Evolutionary conservation across 805 yeast genomes (phyloP).

Genomic region (Komagataella ulmi): DNA sequence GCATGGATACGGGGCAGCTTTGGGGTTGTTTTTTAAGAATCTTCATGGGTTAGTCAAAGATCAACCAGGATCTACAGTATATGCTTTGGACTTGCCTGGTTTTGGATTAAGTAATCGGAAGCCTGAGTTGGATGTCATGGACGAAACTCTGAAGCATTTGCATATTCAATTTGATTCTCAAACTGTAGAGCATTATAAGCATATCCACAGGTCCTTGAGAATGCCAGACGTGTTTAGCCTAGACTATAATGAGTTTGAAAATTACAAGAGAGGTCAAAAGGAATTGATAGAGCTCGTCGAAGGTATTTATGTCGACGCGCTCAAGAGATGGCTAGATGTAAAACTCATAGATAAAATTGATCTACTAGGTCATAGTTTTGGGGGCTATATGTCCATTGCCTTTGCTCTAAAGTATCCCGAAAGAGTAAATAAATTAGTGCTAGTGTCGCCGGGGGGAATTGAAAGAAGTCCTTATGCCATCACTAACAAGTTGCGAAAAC

Average conservation of each 20-base stretch:
- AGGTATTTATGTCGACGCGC: conserved; percentile 37
- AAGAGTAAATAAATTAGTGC: conserved; percentile 35
- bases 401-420: conserved; percentile 49
- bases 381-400: conserved; percentile 59
- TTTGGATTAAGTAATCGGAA: conserved; percentile 38
- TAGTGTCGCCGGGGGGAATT: conserved; percentile 70
- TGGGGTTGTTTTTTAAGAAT: conserved; percentile 44
- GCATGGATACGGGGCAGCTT: conserved; percentile 45
- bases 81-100: conserved; percentile 36
- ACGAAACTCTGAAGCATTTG: conserved; percentile 11
- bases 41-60: conserved; percentile 26
- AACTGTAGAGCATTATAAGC: conserved; percentile 7
- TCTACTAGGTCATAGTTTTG: conserved; percentile 67
- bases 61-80: conserved; percentile 14
- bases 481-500: conserved; percentile 17
- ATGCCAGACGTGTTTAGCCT: conserved; percentile 10
- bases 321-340: conserved; percentile 51
- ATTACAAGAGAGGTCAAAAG: conserved; percentile 20
- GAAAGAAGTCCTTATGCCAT: conserved; percentile 57
- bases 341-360: conserved; percentile 39
- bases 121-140: conserved; percentile 19
- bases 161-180: conserved; percentile 11
- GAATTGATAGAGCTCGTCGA: conserved; percentile 34
- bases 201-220: conserved; percentile 12
- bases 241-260: conserved; percentile 10